Conservation (phyloP, 345 rosid genomes). For the Atalantia buxifolia region DNA sequence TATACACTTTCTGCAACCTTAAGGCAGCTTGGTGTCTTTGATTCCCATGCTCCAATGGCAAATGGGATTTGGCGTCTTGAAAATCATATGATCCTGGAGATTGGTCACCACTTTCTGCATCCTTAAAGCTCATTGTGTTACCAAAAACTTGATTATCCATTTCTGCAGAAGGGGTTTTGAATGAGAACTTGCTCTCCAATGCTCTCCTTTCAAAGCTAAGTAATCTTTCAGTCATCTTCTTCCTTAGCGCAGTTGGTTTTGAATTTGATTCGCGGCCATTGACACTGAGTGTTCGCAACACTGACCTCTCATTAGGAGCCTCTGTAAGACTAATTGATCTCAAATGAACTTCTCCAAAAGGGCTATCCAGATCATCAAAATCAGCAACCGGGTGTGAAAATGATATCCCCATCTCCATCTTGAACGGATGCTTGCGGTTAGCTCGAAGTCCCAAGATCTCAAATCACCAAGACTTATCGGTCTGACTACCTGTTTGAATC, state of each 20-base stretch:
- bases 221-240: constrained; percentile 23
- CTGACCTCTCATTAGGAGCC: constrained; percentile 21
- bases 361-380: constrained; percentile 24
- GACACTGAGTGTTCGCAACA: constrained; percentile 38
- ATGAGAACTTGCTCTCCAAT: constrained; percentile 14
- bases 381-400: constrained; percentile 27
- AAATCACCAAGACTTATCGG: constrained; percentile 4
- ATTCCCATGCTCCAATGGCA: constrained; percentile 5
- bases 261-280: constrained; percentile 33
- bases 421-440: not conserved
- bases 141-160: constrained; percentile 23
- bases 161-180: constrained; percentile 27
- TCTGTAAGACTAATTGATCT: constrained; percentile 22
- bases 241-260: constrained; percentile 22
- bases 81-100: constrained; percentile 17
- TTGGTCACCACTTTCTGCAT: constrained; percentile 19
- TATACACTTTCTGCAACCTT: constrained; percentile 86
- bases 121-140: constrained; percentile 24
- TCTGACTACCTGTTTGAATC: constrained; percentile 11
- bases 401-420: constrained; percentile 27
- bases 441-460: constrained; percentile 13
- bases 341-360: constrained; percentile 26
- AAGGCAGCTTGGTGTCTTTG: constrained; percentile 57
- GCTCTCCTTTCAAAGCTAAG: constrained; percentile 35
- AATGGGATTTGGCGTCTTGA: constrained; percentile 1